phyloP scores from a whole-genome alignment of 2,329 filamentous ascomycete genomes.

The Trichoderma sp. region DNA sequence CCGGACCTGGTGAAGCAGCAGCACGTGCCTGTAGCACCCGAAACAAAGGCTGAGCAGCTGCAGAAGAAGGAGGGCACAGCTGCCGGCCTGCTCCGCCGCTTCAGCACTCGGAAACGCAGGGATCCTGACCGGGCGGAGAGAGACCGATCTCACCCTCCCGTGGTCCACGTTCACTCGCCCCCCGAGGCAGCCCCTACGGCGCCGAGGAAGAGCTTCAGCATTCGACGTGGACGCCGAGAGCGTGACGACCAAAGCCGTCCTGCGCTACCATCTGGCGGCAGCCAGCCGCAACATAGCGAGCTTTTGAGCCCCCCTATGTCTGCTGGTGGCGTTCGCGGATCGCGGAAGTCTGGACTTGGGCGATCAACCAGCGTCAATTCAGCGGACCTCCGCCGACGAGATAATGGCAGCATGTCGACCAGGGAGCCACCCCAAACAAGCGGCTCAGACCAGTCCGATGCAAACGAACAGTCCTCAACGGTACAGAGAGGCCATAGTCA shows the following conservation, averaged over 20 bases:
- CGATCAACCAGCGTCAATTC: conserved; percentile 92
- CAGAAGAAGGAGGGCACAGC: conserved; percentile 85
- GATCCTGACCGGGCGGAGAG: conserved; percentile 65
- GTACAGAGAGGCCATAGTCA: conserved; percentile 56
- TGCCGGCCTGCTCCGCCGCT: conserved; percentile 79
- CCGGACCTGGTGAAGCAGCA: conserved; percentile 56
- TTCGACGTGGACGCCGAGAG: conserved; percentile 62
- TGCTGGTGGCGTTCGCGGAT: conserved; percentile 57
- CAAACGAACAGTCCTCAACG: conserved; percentile 55
- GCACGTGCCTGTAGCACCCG: conserved; percentile 47
- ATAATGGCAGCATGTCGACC: conserved; percentile 46
- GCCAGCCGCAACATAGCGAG: conserved; percentile 74
- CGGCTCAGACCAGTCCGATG: conserved; percentile 74
- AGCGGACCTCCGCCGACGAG: conserved; percentile 72
- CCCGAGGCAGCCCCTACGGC: conserved; percentile 60
- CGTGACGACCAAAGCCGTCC: conserved; percentile 53
- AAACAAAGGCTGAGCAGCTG: conserved; percentile 62
- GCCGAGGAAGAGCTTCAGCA: conserved; percentile 86
- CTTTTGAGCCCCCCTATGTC: conserved; percentile 73
- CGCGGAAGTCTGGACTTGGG: conserved; percentile 69
- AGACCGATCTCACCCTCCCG: conserved; percentile 69
- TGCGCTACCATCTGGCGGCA: conserved; percentile 58
- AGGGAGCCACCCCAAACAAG: conserved; percentile 74
- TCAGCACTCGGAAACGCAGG: conserved; percentile 82
- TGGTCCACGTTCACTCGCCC: conserved; percentile 78